Percentiles rank a stretch among this genome's conserved stretches.
These are phyloP conservation scores for Paxillus involutus DNA, from an alignment of 768 basidiomycete genomes.

Conservation along the genomic window DNA sequence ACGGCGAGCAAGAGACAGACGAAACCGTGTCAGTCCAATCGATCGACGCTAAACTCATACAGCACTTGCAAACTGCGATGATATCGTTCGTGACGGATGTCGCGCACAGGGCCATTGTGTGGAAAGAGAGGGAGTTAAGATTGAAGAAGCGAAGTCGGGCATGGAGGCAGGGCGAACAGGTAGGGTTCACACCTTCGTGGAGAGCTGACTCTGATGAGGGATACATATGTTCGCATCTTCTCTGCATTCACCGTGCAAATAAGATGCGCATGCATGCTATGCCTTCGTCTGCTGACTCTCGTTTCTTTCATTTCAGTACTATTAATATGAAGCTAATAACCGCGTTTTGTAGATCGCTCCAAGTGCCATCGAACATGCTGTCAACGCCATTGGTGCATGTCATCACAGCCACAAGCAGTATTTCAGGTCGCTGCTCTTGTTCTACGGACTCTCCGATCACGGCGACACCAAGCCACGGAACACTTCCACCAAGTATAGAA, in stretches of 20 bases:
- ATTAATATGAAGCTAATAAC: neutral
- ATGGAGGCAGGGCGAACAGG: constrained; percentile 52
- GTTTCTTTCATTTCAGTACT: neutral
- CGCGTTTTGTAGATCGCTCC: constrained; percentile 38
- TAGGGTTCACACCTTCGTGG: constrained; percentile 16
- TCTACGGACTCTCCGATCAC: constrained; percentile 3
- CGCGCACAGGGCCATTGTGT: constrained; percentile 50
- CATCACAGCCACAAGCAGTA: constrained; percentile 38
- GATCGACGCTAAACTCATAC: constrained; percentile 52
- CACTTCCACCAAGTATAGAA: neutral
- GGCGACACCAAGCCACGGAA: neutral
- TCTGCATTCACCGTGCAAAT: neutral
- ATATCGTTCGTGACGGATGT: constrained; percentile 52
- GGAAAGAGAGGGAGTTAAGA: constrained; percentile 56
- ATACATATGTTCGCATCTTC: neutral
- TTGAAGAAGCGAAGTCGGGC: constrained; percentile 60
- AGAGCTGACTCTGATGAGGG: neutral
- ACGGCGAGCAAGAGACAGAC: constrained; percentile 20
- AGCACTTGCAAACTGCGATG: constrained; percentile 43
- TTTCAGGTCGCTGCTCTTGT: constrained; percentile 36
- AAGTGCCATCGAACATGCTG: constrained; percentile 46
- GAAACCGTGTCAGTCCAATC: constrained; percentile 22
- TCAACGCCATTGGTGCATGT: constrained; percentile 45
- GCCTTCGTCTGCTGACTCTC: neutral
- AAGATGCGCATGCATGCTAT: neutral